Percentiles rank a stretch among this genome's conserved stretches.
These are phyloP conservation scores for Acanthamoeba royreba DNA, from an alignment of 208 protist species.

Conservation along the genomic window DNA sequence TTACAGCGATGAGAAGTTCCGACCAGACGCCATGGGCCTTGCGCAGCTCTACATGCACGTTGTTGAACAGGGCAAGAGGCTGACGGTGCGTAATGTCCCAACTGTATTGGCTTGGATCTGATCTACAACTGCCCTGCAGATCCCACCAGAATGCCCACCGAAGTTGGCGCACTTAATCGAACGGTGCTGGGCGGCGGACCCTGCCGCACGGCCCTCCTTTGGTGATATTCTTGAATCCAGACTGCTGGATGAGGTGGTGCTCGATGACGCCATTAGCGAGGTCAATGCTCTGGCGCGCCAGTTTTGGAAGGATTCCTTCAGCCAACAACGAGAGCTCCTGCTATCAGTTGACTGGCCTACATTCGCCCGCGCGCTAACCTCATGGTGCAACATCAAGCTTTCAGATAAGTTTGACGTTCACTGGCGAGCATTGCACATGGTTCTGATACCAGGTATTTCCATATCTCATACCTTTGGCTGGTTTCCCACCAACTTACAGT, in stretches of 20 bases:
- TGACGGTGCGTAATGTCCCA: neutral
- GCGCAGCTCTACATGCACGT: neutral
- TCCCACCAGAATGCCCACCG: neutral
- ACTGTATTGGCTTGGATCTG: too few species aligned
- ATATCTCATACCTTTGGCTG: too few species aligned
- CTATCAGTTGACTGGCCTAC: neutral
- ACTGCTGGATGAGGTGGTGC: neutral
- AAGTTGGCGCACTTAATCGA: neutral
- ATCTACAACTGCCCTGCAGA: neutral
- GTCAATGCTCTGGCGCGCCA: neutral
- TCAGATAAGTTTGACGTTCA: neutral
- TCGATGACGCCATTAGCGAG: neutral
- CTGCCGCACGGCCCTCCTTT: neutral
- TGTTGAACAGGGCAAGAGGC: neutral
- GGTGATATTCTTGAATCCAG: neutral
- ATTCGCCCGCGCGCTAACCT: neutral
- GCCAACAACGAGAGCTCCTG: neutral
- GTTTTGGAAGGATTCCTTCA: constrained; percentile 10
- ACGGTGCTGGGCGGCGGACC: neutral
- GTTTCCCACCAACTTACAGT: too few species aligned
- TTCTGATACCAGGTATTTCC: neutral
- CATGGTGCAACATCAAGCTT: neutral
- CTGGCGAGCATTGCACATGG: neutral
- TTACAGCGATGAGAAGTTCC: constrained; percentile 11
- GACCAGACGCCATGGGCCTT: neutral